These are phyloP conservation scores for Wallacemonas collosoma DNA, from an alignment of 208 protist species.

Conservation along the genomic window DNA sequence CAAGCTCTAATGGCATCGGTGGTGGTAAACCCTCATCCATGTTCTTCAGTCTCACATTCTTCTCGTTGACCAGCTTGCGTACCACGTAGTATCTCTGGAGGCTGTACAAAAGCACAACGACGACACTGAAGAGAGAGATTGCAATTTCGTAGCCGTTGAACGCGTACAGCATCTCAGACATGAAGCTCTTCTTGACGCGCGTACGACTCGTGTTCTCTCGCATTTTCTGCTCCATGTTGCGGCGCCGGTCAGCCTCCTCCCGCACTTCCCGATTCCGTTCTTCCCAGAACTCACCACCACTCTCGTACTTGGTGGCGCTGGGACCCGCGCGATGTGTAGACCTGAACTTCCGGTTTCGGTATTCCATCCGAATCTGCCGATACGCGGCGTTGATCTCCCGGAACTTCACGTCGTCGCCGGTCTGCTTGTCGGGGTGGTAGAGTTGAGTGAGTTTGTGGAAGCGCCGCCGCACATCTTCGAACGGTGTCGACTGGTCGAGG, in stretches of 20 bases:
- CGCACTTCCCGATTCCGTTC: conserved; percentile 42
- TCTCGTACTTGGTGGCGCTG: conserved; percentile 3
- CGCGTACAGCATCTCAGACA: conserved; percentile 30
- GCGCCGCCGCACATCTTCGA: conserved; percentile 52
- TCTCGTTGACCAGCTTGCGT: conserved; percentile 46
- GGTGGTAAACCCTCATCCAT: conserved; percentile 78
- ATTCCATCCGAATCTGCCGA: conserved; percentile 44
- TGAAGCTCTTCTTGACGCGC: neutral
- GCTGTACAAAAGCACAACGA: conserved; percentile 46
- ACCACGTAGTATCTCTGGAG: conserved; percentile 60
- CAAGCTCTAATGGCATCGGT: conserved; percentile 61
- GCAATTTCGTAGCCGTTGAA: conserved; percentile 57
- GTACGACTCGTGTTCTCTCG: conserved; percentile 9
- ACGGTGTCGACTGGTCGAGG: conserved; percentile 42
- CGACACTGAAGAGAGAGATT: conserved; percentile 44
- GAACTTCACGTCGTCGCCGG: conserved; percentile 68
- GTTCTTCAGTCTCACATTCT: conserved; percentile 40
- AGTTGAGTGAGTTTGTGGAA: conserved; percentile 67
- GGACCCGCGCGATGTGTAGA: neutral
- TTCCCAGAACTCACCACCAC: conserved; percentile 53
- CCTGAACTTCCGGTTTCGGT: conserved; percentile 29
- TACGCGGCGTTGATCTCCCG: conserved; percentile 79
- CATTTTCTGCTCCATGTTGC: conserved; percentile 14
- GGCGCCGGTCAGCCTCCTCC: conserved; percentile 36
- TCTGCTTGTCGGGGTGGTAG: conserved; percentile 75